Conservation (phyloP, 495 filamentous ascomycete species). For the Podospora tetraspora region DNA sequence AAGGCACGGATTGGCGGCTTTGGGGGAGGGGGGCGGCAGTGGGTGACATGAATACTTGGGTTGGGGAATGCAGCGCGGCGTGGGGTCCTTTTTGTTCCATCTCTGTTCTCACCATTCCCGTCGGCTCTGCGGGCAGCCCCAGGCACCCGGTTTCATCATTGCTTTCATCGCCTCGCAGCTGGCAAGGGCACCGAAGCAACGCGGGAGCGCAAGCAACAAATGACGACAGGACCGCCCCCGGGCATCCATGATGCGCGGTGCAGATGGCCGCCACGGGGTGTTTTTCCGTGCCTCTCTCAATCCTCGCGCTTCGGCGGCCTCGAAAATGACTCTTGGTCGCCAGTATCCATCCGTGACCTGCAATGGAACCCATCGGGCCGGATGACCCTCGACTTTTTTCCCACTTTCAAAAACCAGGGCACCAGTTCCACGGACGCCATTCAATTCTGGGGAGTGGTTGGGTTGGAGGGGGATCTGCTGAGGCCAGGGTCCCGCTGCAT, state of each 20-base stretch:
- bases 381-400: neutral
- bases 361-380: neutral
- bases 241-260: neutral
- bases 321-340: neutral
- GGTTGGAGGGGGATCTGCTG: neutral
- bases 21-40: neutral
- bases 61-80: constrained; percentile 13
- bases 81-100: constrained; percentile 10
- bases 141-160: constrained; percentile 32
- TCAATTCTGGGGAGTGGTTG: neutral
- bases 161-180: constrained; percentile 23
- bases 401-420: neutral
- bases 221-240: neutral
- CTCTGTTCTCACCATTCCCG: constrained; percentile 3
- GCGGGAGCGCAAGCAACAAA: neutral
- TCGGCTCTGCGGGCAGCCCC: neutral
- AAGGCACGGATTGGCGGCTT: constrained; percentile 19
- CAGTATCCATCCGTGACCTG: neutral
- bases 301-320: neutral
- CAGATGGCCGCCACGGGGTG: neutral
- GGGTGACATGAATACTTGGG: neutral
- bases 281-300: neutral
- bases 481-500: neutral
- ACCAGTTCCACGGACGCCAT: neutral
- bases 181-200: neutral